These are phyloP conservation scores for Cryomyces antarcticus DNA, from an alignment of 495 filamentous ascomycete genomes.

Conservation along the genomic window DNA sequence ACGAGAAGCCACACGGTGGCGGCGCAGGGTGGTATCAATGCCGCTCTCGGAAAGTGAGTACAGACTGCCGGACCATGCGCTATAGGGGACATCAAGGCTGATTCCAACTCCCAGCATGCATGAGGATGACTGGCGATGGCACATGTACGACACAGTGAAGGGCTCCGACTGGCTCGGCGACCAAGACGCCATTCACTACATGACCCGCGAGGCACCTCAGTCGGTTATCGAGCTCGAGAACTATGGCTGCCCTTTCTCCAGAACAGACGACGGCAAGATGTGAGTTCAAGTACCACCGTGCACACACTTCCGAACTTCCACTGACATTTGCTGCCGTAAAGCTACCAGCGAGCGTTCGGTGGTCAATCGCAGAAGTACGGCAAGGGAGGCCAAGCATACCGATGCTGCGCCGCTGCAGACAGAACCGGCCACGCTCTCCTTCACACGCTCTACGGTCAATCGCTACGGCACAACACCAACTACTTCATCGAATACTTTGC, in stretches of 20 bases:
- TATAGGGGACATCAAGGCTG: neutral
- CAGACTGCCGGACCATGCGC: slow-evolving; percentile 7
- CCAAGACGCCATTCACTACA: slow-evolving; percentile 99
- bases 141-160: slow-evolving; percentile 99
- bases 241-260: slow-evolving; percentile 94
- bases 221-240: slow-evolving; percentile 91
- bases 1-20: slow-evolving; percentile 93
- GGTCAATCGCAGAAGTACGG: slow-evolving; percentile 88
- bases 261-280: slow-evolving; percentile 92
- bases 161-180: slow-evolving; percentile 98
- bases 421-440: slow-evolving; percentile 92
- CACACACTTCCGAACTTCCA: neutral
- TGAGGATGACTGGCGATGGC: slow-evolving; percentile 94
- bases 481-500: slow-evolving; percentile 99
- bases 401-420: slow-evolving; percentile 89
- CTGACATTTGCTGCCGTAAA: neutral
- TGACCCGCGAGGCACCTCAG: slow-evolving; percentile 84
- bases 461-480: slow-evolving; percentile 86
- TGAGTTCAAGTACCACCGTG: slow-evolving; percentile 12
- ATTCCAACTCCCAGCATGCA: slow-evolving; percentile 31
- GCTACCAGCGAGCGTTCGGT: slow-evolving; percentile 94
- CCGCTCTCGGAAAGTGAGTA: slow-evolving; percentile 67
- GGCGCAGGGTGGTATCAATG: slow-evolving; percentile 88
- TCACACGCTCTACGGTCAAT: slow-evolving; percentile 96
- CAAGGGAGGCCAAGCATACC: slow-evolving; percentile 92